A percentile compares a stretch with the other conserved stretches of the same genome.
phyloP scores from a whole-genome alignment of 352 stramenopile species.

The Phytophthora pinifolia region DNA sequence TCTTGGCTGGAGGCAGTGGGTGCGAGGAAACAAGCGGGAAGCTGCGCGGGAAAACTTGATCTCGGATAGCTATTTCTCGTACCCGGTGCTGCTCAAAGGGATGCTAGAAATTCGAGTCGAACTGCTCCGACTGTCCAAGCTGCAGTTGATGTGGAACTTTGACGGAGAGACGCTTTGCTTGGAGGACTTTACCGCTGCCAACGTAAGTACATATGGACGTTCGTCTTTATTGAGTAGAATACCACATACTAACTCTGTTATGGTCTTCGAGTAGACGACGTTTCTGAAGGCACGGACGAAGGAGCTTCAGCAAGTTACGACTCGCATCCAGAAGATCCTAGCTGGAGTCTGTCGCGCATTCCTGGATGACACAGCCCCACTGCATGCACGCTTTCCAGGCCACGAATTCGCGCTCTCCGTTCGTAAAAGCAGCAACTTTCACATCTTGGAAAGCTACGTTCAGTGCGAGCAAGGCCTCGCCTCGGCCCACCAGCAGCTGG shows the following conservation, averaged over 20 bases:
- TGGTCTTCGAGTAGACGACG: conserved; percentile 5
- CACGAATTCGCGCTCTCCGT: conserved; percentile 56
- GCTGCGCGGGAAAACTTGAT: conserved; percentile 43
- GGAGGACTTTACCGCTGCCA: conserved; percentile 32
- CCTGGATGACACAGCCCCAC: conserved; percentile 36
- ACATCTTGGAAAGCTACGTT: conserved; percentile 57
- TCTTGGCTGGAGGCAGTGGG: conserved; percentile 54
- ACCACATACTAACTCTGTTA: background rate
- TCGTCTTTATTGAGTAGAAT: too few relatives aligned
- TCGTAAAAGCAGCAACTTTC: conserved; percentile 61
- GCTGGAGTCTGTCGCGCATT: conserved; percentile 36
- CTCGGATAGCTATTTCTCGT: conserved; percentile 51
- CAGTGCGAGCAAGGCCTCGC: conserved; percentile 50
- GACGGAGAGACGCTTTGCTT: conserved; percentile 35
- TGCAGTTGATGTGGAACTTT: conserved; percentile 53
- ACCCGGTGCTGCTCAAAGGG: conserved; percentile 32
- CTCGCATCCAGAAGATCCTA: conserved; percentile 39
- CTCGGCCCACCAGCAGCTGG: conserved; percentile 49
- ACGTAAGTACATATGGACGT: conserved; percentile 31
- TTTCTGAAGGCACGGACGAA: conserved; percentile 27
- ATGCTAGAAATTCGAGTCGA: conserved; percentile 40
- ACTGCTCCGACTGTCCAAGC: conserved; percentile 27
- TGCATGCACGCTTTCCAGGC: conserved; percentile 44
- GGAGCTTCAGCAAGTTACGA: conserved; percentile 26
- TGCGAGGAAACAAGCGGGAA: conserved; percentile 43